These are phyloP conservation scores for Cenococcum geophilum DNA, from an alignment of 495 filamentous ascomycete species.

Conservation along the genomic window DNA sequence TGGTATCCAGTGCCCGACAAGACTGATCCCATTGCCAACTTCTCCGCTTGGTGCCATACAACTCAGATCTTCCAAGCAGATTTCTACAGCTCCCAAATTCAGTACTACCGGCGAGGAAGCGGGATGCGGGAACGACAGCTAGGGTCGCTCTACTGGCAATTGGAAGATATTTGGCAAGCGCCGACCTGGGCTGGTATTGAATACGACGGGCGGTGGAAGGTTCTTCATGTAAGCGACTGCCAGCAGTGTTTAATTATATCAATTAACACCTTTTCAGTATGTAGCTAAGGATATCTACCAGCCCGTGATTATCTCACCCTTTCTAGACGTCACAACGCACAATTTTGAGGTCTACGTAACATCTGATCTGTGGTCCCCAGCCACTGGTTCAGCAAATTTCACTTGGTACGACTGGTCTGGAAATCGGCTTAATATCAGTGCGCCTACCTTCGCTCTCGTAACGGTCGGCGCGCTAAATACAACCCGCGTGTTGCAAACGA, in stretches of 20 bases:
- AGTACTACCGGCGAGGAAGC: constrained; percentile 59
- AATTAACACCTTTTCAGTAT: constrained; percentile 37
- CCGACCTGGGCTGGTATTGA: constrained; percentile 63
- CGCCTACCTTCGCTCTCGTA: constrained; percentile 30
- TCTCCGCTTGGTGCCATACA: constrained; percentile 62
- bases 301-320: constrained; percentile 55
- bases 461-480: constrained; percentile 56
- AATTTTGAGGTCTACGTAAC: constrained; percentile 56
- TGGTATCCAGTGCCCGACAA: constrained; percentile 61
- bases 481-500: constrained; percentile 47
- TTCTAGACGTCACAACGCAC: constrained; percentile 52
- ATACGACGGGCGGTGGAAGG: constrained; percentile 61
- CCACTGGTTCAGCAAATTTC: constrained; percentile 24
- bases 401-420: constrained; percentile 37
- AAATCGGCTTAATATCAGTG: constrained; percentile 25
- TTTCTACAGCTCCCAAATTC: constrained; percentile 57
- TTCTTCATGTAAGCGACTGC: constrained; percentile 38
- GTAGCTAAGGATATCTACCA: constrained; percentile 55
- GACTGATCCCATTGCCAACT: constrained; percentile 53
- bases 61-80: constrained; percentile 67
- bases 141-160: constrained; percentile 62
- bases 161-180: constrained; percentile 66
- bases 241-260: too few relatives aligned
- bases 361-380: constrained; percentile 47
- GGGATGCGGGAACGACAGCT: constrained; percentile 56